phyloP scores from a whole-genome alignment of 2,329 filamentous ascomycete species.

The Ceratocystiopsis sp. region DNA sequence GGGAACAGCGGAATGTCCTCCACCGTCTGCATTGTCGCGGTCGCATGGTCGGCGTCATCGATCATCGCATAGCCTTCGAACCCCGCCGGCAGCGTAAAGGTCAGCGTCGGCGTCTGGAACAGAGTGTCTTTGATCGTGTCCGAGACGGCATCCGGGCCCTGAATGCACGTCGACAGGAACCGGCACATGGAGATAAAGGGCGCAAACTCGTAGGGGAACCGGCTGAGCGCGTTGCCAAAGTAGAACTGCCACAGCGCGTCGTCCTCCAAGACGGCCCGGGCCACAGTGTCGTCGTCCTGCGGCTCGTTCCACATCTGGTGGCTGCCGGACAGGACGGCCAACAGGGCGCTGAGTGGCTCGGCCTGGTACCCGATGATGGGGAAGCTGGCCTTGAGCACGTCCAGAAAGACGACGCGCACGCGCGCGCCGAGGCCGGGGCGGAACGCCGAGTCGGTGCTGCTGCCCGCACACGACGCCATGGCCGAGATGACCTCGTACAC shows the following conservation, averaged over 20 bases:
- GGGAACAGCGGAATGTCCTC: slow-evolving; percentile 47
- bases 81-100: slow-evolving; percentile 52
- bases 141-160: slow-evolving; percentile 18
- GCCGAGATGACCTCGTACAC: slow-evolving; percentile 36
- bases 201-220: slow-evolving; percentile 73
- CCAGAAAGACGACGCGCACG: slow-evolving; percentile 47
- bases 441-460: slow-evolving; percentile 28
- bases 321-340: slow-evolving; percentile 44
- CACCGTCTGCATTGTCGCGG: slow-evolving; percentile 56
- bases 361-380: slow-evolving; percentile 54
- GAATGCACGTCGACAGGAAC: slow-evolving; percentile 37
- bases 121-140: slow-evolving; percentile 44
- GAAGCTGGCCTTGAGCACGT: slow-evolving; percentile 51
- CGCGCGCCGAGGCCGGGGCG: slow-evolving; percentile 40
- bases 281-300: slow-evolving; percentile 17
- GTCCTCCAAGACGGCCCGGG: slow-evolving; percentile 33
- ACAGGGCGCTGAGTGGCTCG: slow-evolving; percentile 49
- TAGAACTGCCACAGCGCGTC: slow-evolving; percentile 37
- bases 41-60: slow-evolving; percentile 54
- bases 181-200: slow-evolving; percentile 59
- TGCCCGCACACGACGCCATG: slow-evolving; percentile 31
- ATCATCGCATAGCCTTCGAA: slow-evolving; percentile 64
- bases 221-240: slow-evolving; percentile 51
- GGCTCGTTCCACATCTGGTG: slow-evolving; percentile 35
- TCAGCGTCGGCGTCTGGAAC: slow-evolving; percentile 54